A percentile compares a stretch with the other conserved stretches of the same genome.
phyloP scores from a whole-genome alignment of 2,329 filamentous ascomycete species.

The Didymella exigua region DNA sequence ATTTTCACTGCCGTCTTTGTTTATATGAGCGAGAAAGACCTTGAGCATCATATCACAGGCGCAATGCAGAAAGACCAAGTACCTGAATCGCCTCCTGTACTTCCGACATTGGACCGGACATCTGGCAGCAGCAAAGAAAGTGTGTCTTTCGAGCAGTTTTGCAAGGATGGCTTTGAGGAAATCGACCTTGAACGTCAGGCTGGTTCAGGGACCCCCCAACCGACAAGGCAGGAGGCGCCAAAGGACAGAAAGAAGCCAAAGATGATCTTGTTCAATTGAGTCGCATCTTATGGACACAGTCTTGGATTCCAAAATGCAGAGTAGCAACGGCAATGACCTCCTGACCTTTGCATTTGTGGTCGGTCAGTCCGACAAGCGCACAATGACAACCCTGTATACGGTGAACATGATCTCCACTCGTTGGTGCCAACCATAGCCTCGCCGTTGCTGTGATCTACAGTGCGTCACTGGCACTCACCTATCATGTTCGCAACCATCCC shows the following conservation, averaged over 20 bases:
- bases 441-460: constrained; percentile 10
- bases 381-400: background rate
- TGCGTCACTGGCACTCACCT: constrained; percentile 11
- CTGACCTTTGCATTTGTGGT: background rate
- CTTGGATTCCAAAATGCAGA: background rate
- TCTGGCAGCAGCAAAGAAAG: background rate
- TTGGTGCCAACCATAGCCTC: background rate
- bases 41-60: constrained; percentile 22
- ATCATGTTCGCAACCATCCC: constrained; percentile 4
- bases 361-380: background rate
- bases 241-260: constrained; percentile 8
- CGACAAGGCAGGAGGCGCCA: background rate
- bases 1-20: constrained; percentile 33
- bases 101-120: background rate
- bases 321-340: background rate
- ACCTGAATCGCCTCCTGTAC: background rate
- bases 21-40: constrained; percentile 34
- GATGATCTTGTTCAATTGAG: constrained; percentile 11
- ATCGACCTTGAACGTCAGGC: constrained; percentile 5
- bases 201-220: background rate
- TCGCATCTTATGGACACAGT: too few relatives aligned
- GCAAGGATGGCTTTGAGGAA: constrained; percentile 7
- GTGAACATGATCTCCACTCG: background rate
- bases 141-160: constrained; percentile 4
- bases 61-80: background rate